Base-by-base conservation (phyloP, 2,329 filamentous ascomycete species). In the Aspergillus sp. region DNA sequence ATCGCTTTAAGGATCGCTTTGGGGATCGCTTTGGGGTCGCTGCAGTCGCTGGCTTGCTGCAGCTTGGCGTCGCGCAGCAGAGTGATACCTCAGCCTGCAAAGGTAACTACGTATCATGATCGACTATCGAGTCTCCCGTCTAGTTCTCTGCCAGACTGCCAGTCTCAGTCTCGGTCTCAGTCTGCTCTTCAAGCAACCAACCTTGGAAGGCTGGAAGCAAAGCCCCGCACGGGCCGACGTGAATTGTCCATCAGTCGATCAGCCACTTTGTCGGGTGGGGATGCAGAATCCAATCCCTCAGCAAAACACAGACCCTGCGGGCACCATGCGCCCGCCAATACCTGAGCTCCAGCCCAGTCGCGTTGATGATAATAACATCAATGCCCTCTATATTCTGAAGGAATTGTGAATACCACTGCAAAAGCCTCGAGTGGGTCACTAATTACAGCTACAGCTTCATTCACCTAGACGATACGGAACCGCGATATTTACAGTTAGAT, bases 211-310 rank as follows among this genome's bases (percentile, higher is more conserved):
- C 35, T n/a, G 15, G 35, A 37, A 37, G 15, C 43, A 50, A 57
- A 49, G 58, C 58, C 58, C 55, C 58, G 55, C 55, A 55, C 47
- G 58, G 55, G 41, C 47, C 47, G 43, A 27, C 41, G 14, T 37
- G 35, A 37, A n/a, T 37, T 37, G 35, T 55, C 52, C 49, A 46
- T 37, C 44, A 41, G 55, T 53, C 52, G 51, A 56, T 58, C 52
- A 52, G 54, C 57, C 57, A 52, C 51, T 57, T 60, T 52, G 45
- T 55, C 48, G 52, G 51, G 52, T 58, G 43, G 52, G 55, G 45
- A 51, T 17, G 41, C 41, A 53, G 51, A 53, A 14, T 23, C 21
- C 33, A n/a, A 23, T 14, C 43, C 23, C 27, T 41, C 19, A 23
- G 25, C 25, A 17, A 53, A 19, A 23, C 21, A 5, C 41, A 54